Conservation (phyloP, 73 alveolate species). For the Symbiodinium natans region DNA sequence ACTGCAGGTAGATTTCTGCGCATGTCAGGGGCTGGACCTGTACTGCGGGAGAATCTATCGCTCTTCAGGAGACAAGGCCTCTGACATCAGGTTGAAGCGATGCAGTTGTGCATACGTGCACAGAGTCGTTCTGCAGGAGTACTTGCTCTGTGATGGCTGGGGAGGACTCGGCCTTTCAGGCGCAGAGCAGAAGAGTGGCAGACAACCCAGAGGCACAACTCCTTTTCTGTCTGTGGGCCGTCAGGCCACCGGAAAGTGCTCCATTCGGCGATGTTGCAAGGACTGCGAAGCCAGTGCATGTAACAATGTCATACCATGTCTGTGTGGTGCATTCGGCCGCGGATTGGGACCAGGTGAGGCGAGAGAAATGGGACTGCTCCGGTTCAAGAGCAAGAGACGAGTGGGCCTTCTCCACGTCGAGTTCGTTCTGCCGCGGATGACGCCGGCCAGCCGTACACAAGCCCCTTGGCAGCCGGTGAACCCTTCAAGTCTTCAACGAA, state of each 20-base stretch:
- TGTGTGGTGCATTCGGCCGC: not conserved
- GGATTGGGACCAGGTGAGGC: not conserved
- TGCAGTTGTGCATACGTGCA: not conserved
- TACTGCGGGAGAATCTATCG: not conserved
- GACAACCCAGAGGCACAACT: too few relatives aligned
- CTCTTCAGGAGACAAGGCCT: not conserved
- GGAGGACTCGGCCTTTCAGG: not conserved
- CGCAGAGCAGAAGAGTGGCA: not conserved
- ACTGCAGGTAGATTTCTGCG: too few relatives aligned
- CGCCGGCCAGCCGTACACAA: not conserved
- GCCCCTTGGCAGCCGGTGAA: not conserved
- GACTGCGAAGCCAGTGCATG: too few relatives aligned
- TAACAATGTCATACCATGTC: too few relatives aligned
- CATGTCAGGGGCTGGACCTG: not conserved
- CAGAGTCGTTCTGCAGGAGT: not conserved
- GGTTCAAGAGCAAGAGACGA: conserved; percentile 61
- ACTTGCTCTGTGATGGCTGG: conserved; percentile 4
- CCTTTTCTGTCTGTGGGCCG: too few relatives aligned
- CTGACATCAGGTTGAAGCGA: not conserved
- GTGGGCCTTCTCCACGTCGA: conserved; percentile 59
- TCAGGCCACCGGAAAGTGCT: not conserved
- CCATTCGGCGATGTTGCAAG: not conserved
- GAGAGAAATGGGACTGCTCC: conserved; percentile 74
- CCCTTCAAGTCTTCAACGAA: not conserved
- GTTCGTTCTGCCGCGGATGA: conserved; percentile 54